Conservation (phyloP, 257 asterid genomes). For the Nicotiana tabacum region DNA sequence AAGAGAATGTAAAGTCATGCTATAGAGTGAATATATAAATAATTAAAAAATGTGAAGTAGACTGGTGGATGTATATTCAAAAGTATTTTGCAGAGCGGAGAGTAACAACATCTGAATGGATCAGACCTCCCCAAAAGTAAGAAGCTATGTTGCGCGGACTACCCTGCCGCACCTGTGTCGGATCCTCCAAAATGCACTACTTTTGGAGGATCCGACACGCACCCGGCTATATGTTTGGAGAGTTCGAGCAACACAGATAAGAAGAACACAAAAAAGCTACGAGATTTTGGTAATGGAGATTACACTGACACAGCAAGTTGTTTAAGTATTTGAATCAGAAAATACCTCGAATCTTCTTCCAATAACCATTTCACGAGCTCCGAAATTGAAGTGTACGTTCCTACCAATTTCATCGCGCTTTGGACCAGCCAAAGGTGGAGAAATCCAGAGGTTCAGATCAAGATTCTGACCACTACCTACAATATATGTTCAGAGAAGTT, state of each 20-base stretch:
- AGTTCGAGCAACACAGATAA: too few relatives aligned
- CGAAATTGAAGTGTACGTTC: constrained; percentile 27
- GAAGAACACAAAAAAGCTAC: too few relatives aligned
- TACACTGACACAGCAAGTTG: background rate
- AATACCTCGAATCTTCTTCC: constrained; percentile 55
- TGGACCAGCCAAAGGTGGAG: constrained; percentile 47
- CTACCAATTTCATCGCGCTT: constrained; percentile 23
- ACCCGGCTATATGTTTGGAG: too few relatives aligned
- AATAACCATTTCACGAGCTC: constrained; percentile 34
- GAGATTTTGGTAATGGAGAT: too few relatives aligned
- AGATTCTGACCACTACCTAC: constrained; percentile 57
- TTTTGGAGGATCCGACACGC: too few relatives aligned
- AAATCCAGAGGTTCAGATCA: constrained; percentile 86
- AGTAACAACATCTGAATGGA: too few relatives aligned
- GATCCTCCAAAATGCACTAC: too few relatives aligned
- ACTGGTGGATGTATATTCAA: background rate
- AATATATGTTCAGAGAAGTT: constrained; percentile 9
- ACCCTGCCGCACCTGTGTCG: too few relatives aligned
- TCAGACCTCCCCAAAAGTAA: too few relatives aligned
- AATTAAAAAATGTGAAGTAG: background rate
- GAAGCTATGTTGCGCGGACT: too few relatives aligned
- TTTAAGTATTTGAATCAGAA: constrained; percentile 5
- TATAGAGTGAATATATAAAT: background rate
- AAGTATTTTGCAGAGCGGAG: background rate
- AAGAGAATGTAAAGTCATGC: background rate